Percentiles rank a stretch among this genome's conserved stretches.
Conservation (phyloP, 306 rosid genomes). For the Fagus crenata region DNA sequence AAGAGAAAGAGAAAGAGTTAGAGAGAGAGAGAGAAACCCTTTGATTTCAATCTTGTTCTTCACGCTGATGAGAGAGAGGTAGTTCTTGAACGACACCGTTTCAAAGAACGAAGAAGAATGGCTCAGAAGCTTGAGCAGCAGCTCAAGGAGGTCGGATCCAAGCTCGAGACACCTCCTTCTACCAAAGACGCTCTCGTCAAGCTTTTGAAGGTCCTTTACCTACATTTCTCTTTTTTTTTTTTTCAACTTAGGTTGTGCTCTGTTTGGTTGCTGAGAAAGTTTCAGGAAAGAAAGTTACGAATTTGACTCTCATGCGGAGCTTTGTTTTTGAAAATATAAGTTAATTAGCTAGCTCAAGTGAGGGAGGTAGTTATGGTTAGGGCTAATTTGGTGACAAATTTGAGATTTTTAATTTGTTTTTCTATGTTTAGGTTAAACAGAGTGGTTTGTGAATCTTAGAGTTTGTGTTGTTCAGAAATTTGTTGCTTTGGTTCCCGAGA, state of each 20-base stretch:
- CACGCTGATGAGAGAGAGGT: too few species aligned
- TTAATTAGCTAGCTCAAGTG: too few species aligned
- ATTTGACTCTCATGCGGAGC: neutral
- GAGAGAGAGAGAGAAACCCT: conserved; percentile 31
- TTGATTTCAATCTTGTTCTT: neutral
- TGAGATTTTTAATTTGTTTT: neutral
- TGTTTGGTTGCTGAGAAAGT: conserved; percentile 26
- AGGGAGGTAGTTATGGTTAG: neutral
- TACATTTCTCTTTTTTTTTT: conserved; percentile 23
- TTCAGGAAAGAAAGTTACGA: too few species aligned
- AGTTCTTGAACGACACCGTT: conserved; percentile 27
- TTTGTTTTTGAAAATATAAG: neutral
- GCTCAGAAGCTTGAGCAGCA: conserved; percentile 64
- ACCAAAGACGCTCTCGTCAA: conserved; percentile 84
- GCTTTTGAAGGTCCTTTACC: conserved; percentile 68
- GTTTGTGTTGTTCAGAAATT: too few species aligned
- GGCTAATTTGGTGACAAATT: conserved; percentile 7
- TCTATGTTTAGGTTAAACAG: neutral
- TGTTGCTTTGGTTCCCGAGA: conserved; percentile 12
- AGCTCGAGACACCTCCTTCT: conserved; percentile 66
- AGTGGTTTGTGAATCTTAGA: conserved; percentile 5
- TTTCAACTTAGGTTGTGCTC: conserved; percentile 5
- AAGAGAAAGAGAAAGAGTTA: neutral
- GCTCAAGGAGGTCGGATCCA: conserved; percentile 97
- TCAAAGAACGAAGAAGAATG: conserved; percentile 40